A percentile compares a stretch with the other conserved stretches of the same genome.
Evolutionary conservation across 2,329 filamentous ascomycete species (phyloP).

Genomic region (Coccinonectria pachysandricola): DNA sequence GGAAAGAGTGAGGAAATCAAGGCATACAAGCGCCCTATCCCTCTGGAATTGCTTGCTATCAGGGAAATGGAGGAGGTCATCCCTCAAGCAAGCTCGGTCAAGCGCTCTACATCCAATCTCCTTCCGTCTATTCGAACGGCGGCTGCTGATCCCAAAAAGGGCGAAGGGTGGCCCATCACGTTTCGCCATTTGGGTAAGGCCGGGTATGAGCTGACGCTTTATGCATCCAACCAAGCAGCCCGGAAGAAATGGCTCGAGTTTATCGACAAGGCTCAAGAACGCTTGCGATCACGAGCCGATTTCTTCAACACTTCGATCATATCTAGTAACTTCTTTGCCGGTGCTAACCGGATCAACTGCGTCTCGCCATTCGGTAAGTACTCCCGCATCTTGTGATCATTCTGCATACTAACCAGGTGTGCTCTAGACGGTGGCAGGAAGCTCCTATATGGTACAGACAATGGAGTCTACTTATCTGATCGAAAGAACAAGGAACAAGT

Average conservation of each 20-base stretch:
- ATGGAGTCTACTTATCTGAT: constrained; percentile 85
- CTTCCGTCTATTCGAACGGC: constrained; percentile 46
- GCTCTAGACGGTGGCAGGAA: constrained; percentile 79
- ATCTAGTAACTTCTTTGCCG: constrained; percentile 49
- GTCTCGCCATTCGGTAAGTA: constrained; percentile 80
- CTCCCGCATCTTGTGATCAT: constrained; percentile 1
- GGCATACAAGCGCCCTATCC: constrained; percentile 88
- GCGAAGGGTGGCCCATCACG: constrained; percentile 84
- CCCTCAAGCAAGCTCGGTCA: constrained; percentile 66
- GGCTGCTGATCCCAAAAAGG: constrained; percentile 44
- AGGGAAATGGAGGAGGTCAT: constrained; percentile 96
- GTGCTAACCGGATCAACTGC: constrained; percentile 80
- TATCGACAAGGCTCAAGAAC: constrained; percentile 83
- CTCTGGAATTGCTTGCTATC: constrained; percentile 84
- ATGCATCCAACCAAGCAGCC: constrained; percentile 73
- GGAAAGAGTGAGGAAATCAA: constrained; percentile 93
- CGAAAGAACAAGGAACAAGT: constrained; percentile 75
- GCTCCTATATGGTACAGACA: constrained; percentile 87
- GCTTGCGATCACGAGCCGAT: constrained; percentile 74
- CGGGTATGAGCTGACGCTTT: constrained; percentile 86
- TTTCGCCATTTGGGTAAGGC: constrained; percentile 94
- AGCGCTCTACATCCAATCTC: constrained; percentile 80
- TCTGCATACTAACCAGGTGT: constrained; percentile 6
- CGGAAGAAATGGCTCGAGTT: constrained; percentile 96
- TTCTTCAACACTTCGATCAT: constrained; percentile 72